A percentile compares a stretch with the other conserved stretches of the same genome.
Conservation (phyloP, 2,329 filamentous ascomycete species). For the Alternaria rosae region DNA sequence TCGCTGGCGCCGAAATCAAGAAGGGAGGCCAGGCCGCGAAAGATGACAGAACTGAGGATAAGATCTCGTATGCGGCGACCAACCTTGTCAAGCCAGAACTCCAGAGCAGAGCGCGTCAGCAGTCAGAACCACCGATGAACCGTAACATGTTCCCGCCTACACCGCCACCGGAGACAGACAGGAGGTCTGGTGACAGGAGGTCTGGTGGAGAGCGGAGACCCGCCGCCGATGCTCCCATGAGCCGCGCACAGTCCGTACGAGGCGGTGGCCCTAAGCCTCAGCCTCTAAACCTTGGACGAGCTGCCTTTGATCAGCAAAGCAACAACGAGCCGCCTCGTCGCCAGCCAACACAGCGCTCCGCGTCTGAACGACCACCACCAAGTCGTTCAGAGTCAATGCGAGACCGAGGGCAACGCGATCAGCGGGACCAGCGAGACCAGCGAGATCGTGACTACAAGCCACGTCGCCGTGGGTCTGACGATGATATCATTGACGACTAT, state of each 20-base stretch:
- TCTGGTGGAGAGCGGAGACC: constrained; percentile 25
- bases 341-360: constrained; percentile 51
- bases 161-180: constrained; percentile 89
- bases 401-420: constrained; percentile 24
- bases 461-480: constrained; percentile 51
- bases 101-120: constrained; percentile 76
- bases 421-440: constrained; percentile 3
- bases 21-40: constrained; percentile 65
- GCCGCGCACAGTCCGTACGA: constrained; percentile 59
- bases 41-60: constrained; percentile 83
- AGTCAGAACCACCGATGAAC: constrained; percentile 81
- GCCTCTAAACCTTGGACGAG: constrained; percentile 57
- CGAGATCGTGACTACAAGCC: constrained; percentile 29
- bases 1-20: constrained; percentile 80
- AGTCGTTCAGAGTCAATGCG: constrained; percentile 47
- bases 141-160: constrained; percentile 95
- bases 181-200: constrained; percentile 35
- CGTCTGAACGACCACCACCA: constrained; percentile 54
- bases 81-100: constrained; percentile 91
- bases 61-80: constrained; percentile 88
- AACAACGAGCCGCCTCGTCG: constrained; percentile 44
- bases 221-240: constrained; percentile 44
- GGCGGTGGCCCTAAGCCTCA: constrained; percentile 57
- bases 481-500: constrained; percentile 62
- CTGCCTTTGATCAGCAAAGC: constrained; percentile 55